phyloP scores from a whole-genome alignment of 768 basidiomycete species.

The Lactarius sanguifluus region DNA sequence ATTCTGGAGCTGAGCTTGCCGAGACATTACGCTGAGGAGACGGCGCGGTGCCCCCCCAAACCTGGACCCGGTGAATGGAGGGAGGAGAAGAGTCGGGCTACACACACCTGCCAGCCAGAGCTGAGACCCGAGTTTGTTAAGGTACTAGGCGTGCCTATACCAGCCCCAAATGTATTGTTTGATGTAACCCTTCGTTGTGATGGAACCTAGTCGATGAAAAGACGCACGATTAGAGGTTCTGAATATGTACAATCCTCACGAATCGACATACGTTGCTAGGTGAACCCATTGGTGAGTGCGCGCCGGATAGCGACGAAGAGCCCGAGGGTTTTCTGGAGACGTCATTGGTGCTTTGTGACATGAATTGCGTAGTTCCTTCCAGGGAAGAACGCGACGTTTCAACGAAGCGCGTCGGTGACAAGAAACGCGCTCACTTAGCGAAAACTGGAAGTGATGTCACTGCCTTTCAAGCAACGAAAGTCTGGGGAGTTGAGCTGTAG shows the following conservation, averaged over 20 bases:
- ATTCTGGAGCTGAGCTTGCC: constrained; percentile 56
- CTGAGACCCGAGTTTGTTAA: constrained; percentile 49
- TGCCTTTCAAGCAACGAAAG: constrained; percentile 11
- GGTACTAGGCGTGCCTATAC: constrained; percentile 46
- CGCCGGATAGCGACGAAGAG: constrained; percentile 63
- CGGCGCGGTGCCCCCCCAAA: constrained; percentile 55
- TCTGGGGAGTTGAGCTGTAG: constrained; percentile 4
- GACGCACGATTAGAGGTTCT: constrained; percentile 18
- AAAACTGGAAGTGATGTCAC: constrained; percentile 5
- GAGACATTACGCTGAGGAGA: constrained; percentile 60
- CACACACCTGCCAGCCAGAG: constrained; percentile 67
- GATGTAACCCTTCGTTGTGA: constrained; percentile 48
- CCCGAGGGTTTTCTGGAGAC: constrained; percentile 62
- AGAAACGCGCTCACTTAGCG: constrained; percentile 10
- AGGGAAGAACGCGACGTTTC: constrained; percentile 16
- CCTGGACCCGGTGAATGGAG: constrained; percentile 40
- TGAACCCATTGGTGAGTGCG: constrained; percentile 61
- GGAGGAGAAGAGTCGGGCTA: constrained; percentile 31
- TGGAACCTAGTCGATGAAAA: constrained; percentile 36
- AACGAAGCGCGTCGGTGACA: neutral
- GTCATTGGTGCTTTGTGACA: constrained; percentile 38
- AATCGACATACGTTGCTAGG: constrained; percentile 52
- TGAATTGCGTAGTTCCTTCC: constrained; percentile 26
- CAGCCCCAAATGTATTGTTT: constrained; percentile 53
- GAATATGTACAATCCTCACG: constrained; percentile 13